Conservation (phyloP, 129 eudicot species). For the Cynara cardunculus region DNA sequence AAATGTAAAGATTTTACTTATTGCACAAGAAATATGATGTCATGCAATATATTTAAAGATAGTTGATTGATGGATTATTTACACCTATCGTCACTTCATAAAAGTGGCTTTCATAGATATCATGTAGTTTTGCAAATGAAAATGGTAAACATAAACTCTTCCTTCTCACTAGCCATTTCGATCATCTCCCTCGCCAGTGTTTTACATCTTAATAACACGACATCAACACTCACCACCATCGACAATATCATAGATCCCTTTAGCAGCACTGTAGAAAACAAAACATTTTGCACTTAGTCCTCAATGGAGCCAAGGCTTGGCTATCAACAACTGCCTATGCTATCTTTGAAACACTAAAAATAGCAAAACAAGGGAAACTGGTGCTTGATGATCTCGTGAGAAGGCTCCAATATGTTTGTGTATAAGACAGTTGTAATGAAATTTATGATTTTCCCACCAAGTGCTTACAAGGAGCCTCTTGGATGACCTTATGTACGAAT, state of each 20-base stretch:
- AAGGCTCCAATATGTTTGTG: neutral
- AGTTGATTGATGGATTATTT: too few species aligned
- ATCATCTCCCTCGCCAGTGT: neutral
- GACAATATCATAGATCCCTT: neutral
- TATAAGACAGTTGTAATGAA: conserved; percentile 3
- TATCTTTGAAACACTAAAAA: neutral
- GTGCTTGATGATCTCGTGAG: neutral
- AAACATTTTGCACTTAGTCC: neutral
- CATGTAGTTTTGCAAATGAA: too few species aligned
- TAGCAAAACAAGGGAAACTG: neutral
- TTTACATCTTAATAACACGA: neutral
- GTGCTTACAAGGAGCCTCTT: conserved; percentile 9
- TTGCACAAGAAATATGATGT: too few species aligned
- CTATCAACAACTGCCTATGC: neutral
- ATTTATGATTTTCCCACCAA: conserved; percentile 1
- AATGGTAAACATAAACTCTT: neutral
- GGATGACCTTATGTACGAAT: conserved; percentile 1
- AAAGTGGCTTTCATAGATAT: too few species aligned
- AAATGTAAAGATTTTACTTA: too few species aligned
- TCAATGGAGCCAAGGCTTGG: conserved; percentile 7
- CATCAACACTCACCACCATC: neutral
- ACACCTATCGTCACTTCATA: too few species aligned
- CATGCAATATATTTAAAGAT: too few species aligned
- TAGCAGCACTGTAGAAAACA: neutral
- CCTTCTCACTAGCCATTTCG: conserved; percentile 1